These are phyloP conservation scores for Talaromyces sp. DNA, from an alignment of 2,329 filamentous ascomycete species.

Conservation along the genomic window DNA sequence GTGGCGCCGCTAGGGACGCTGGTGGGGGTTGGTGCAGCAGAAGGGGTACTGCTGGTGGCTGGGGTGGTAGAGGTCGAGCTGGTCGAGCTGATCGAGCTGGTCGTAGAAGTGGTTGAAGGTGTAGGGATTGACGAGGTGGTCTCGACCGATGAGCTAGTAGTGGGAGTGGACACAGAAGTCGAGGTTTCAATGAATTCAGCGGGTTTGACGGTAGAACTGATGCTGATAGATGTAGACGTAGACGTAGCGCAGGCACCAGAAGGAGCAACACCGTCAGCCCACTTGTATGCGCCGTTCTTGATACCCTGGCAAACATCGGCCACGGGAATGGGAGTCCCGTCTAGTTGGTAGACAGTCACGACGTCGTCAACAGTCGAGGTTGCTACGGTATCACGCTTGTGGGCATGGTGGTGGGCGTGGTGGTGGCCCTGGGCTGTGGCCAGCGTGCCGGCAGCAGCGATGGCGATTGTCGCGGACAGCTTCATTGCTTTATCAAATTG, in stretches of 20 bases:
- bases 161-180: conserved; percentile 7
- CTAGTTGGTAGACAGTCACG: conserved; percentile 66
- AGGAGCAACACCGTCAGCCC: conserved; percentile 59
- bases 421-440: conserved; percentile 41
- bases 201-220: conserved; percentile 30
- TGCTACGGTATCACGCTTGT: conserved; percentile 38
- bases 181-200: conserved; percentile 48
- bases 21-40: conserved; percentile 13
- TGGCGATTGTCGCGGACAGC: conserved; percentile 36
- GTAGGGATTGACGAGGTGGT: conserved; percentile 15
- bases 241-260: conserved; percentile 47
- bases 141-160: not conserved
- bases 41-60: conserved; percentile 17
- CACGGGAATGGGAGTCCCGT: conserved; percentile 55
- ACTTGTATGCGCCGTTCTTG: conserved; percentile 59
- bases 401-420: conserved; percentile 40
- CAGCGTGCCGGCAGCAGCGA: conserved; percentile 41
- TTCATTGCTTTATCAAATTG: no score
- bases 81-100: conserved; percentile 14
- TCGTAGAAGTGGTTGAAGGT: conserved; percentile 18
- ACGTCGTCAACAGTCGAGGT: conserved; percentile 58
- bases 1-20: conserved; percentile 28
- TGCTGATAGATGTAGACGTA: conserved; percentile 24
- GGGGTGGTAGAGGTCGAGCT: conserved; percentile 13
- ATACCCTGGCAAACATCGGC: conserved; percentile 68